A percentile compares a stretch with the other conserved stretches of the same genome.
These are phyloP conservation scores for Pichia terricola DNA, from an alignment of 1,139 yeast species.

Conservation along the genomic window DNA sequence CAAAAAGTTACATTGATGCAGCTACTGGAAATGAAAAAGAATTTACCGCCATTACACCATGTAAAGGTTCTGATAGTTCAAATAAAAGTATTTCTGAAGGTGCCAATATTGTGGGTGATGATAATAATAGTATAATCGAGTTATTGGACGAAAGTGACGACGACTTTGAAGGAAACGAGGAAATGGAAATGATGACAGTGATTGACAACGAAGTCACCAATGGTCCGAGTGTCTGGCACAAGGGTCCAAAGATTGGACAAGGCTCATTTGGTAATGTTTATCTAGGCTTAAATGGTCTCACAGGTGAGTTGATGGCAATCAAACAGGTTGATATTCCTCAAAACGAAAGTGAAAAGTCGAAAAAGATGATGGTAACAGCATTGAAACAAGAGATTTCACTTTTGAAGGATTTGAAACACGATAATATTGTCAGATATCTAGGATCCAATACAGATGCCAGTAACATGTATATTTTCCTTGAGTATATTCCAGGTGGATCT, in stretches of 20 bases:
- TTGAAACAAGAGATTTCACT: slow-evolving; percentile 76
- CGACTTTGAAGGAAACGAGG: slow-evolving; percentile 22
- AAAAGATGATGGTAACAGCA: slow-evolving; percentile 66
- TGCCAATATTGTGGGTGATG: not conserved
- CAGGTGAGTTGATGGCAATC: slow-evolving; percentile 96
- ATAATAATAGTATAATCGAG: slow-evolving; percentile 17
- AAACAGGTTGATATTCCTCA: slow-evolving; percentile 68
- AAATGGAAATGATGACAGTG: slow-evolving; percentile 28
- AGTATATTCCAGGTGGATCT: slow-evolving; percentile 96
- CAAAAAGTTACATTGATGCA: too few species aligned
- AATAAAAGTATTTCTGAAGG: not conserved
- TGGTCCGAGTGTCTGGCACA: slow-evolving; percentile 65
- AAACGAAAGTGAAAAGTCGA: slow-evolving; percentile 29
- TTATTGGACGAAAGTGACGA: slow-evolving; percentile 25
- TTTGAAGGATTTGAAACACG: slow-evolving; percentile 75
- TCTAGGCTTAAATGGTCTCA: slow-evolving; percentile 81
- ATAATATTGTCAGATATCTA: slow-evolving; percentile 81
- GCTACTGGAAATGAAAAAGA: too few species aligned
- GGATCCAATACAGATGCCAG: slow-evolving; percentile 75
- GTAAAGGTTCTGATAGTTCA: not conserved
- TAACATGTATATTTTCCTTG: slow-evolving; percentile 72
- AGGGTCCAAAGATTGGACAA: slow-evolving; percentile 87
- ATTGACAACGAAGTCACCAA: slow-evolving; percentile 21
- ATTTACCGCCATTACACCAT: slow-evolving; percentile 9
- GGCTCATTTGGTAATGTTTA: slow-evolving; percentile 94